Conservation (phyloP, 352 stramenopile species). For the Pythium sukuiense region DNA sequence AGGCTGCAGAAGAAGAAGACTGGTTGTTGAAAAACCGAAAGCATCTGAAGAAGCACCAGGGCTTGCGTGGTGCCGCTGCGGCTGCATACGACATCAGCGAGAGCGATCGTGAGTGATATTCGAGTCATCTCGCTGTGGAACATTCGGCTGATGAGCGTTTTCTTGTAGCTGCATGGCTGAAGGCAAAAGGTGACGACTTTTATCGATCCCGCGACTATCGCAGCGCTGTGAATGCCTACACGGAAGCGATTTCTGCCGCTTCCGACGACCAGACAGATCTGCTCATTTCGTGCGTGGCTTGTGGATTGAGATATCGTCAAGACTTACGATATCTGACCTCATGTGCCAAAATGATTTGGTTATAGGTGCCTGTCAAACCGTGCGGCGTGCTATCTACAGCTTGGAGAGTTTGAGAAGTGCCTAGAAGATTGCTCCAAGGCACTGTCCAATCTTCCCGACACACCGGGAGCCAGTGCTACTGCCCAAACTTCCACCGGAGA, state of each 20-base stretch:
- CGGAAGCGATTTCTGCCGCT: slow-evolving; percentile 48
- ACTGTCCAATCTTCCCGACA: slow-evolving; percentile 67
- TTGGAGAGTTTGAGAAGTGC: slow-evolving; percentile 61
- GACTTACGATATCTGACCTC: not conserved
- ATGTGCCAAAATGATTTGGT: not conserved
- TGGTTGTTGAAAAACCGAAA: slow-evolving; percentile 86
- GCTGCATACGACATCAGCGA: slow-evolving; percentile 79
- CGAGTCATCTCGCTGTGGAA: not conserved
- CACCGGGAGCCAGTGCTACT: slow-evolving; percentile 25
- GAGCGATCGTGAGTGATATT: slow-evolving; percentile 59
- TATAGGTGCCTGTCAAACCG: slow-evolving; percentile 55
- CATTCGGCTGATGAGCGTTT: not conserved
- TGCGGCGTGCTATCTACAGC: slow-evolving; percentile 60
- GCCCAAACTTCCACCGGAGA: slow-evolving; percentile 3
- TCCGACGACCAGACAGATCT: slow-evolving; percentile 40
- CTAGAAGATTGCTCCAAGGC: slow-evolving; percentile 68
- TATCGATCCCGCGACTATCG: slow-evolving; percentile 66
- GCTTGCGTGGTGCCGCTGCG: slow-evolving; percentile 36
- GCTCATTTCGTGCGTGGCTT: slow-evolving; percentile 37
- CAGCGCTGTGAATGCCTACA: slow-evolving; percentile 72
- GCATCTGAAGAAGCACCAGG: slow-evolving; percentile 72
- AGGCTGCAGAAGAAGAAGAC: slow-evolving; percentile 76
- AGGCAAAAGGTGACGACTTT: slow-evolving; percentile 85
- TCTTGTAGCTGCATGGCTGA: slow-evolving; percentile 74
- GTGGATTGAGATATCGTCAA: not conserved